Evolutionary conservation across 2,329 filamentous ascomycete genomes (phyloP).

Genomic region (Epichloe hybrida): DNA sequence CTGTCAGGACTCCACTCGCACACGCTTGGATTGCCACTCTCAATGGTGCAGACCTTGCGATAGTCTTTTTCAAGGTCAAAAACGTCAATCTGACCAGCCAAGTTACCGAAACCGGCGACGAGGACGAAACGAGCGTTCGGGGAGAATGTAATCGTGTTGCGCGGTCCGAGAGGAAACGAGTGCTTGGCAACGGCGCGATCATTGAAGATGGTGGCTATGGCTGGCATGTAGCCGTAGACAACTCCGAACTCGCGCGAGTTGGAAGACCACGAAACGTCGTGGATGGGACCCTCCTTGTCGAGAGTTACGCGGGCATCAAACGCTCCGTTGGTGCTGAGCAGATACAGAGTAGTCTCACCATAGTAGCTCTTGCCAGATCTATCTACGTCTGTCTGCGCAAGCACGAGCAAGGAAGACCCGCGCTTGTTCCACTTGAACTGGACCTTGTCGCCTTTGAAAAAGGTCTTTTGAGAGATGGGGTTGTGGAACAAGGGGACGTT

Average conservation of each 20-base stretch:
- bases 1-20: constrained; percentile 97
- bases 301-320: constrained; percentile 87
- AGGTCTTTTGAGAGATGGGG: constrained; percentile 91
- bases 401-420: constrained; percentile 81
- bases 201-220: constrained; percentile 97
- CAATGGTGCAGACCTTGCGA: constrained; percentile 81
- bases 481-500: constrained; percentile 75
- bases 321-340: constrained; percentile 78
- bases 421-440: constrained; percentile 95
- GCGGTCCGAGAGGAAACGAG: constrained; percentile 72
- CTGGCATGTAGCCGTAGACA: constrained; percentile 97
- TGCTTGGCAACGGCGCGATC: constrained; percentile 69
- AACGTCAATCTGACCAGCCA: constrained; percentile 94
- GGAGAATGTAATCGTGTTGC: constrained; percentile 92
- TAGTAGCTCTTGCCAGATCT: constrained; percentile 99
- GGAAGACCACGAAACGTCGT: constrained; percentile 96
- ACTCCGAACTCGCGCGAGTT: constrained; percentile 97
- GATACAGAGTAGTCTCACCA: constrained; percentile 91
- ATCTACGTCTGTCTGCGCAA: constrained; percentile 96
- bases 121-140: constrained; percentile 86
- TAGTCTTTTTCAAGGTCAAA: constrained; percentile 95
- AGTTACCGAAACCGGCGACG: constrained; percentile 91
- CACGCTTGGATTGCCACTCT: constrained; percentile 88
- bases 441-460: constrained; percentile 98
- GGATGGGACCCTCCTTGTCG: constrained; percentile 95